A percentile compares a stretch with the other conserved stretches of the same genome.
phyloP scores from a whole-genome alignment of 441 rosid genomes.

The Croton setiger region DNA sequence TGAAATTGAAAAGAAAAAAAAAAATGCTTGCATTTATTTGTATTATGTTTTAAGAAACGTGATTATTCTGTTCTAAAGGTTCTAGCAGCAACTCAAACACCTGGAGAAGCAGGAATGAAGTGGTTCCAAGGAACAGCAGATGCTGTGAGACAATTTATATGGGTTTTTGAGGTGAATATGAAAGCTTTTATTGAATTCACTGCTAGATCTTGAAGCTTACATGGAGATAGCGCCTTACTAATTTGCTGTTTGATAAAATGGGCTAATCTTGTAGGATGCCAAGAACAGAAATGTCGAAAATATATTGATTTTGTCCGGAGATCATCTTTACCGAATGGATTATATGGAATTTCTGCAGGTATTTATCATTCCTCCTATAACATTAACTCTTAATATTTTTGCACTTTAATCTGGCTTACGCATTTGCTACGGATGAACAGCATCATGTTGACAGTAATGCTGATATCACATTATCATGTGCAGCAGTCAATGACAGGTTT shows the following conservation, averaged over 20 bases:
- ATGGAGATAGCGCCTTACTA: not conserved
- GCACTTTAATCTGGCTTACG: slow-evolving; percentile 14
- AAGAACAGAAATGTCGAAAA: slow-evolving; percentile 77
- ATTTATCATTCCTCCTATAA: slow-evolving; percentile 5
- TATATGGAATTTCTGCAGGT: slow-evolving; percentile 89
- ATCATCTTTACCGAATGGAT: slow-evolving; percentile 94
- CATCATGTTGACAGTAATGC: slow-evolving; percentile 73
- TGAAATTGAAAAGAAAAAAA: not conserved
- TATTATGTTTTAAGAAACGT: not conserved
- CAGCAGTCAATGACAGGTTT: slow-evolving; percentile 66
- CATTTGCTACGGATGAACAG: slow-evolving; percentile 43
- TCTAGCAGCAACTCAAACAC: slow-evolving; percentile 96
- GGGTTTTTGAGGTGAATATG: slow-evolving; percentile 87
- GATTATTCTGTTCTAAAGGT: slow-evolving; percentile 41
- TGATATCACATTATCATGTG: slow-evolving; percentile 82
- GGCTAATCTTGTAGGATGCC: slow-evolving; percentile 58
- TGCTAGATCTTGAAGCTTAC: not conserved
- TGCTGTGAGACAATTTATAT: slow-evolving; percentile 89
- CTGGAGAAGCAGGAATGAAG: slow-evolving; percentile 78
- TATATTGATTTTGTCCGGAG: slow-evolving; percentile 77
- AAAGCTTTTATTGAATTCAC: not conserved
- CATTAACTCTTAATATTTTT: not conserved
- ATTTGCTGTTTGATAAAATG: slow-evolving; percentile 14
- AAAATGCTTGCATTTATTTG: not conserved
- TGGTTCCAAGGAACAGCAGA: slow-evolving; percentile 99